These are phyloP conservation scores for Rhynchospora breviuscula DNA, from an alignment of 176 grass and related monocot species.

Conservation along the genomic window DNA sequence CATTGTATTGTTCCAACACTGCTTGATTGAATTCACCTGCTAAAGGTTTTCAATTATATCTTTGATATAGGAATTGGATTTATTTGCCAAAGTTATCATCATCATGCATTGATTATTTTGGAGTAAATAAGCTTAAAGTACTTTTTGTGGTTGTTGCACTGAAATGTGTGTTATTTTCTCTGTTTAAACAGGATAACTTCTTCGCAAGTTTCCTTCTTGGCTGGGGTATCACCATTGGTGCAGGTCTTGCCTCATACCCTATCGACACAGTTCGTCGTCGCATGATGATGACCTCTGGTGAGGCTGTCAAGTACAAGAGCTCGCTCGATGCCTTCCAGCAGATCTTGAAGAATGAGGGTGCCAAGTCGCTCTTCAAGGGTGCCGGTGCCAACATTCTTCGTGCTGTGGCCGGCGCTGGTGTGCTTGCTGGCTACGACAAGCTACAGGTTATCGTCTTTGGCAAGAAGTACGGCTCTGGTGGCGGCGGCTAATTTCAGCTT, in stretches of 20 bases:
- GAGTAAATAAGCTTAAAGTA: background rate
- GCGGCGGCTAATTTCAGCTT: conserved; percentile 10
- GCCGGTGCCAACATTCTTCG: conserved; percentile 55
- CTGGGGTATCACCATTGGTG: conserved; percentile 59
- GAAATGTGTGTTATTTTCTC: background rate
- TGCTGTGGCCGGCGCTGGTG: conserved; percentile 55
- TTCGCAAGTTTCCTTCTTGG: conserved; percentile 47
- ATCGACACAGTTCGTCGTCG: conserved; percentile 54
- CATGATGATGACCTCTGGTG: conserved; percentile 74
- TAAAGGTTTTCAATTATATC: background rate
- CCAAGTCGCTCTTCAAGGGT: conserved; percentile 55
- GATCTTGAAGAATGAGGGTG: conserved; percentile 46
- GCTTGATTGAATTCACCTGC: background rate
- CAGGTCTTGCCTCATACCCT: conserved; percentile 54
- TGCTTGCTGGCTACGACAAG: conserved; percentile 53
- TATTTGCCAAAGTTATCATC: background rate
- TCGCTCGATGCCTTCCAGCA: conserved; percentile 55
- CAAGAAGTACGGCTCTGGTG: conserved; percentile 57
- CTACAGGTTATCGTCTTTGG: conserved; percentile 50
- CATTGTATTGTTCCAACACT: background rate
- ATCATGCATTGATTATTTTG: background rate
- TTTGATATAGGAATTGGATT: background rate
- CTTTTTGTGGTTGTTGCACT: background rate
- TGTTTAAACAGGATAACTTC: conserved; percentile 45
- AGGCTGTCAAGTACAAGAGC: conserved; percentile 52